Evolutionary conservation across 495 filamentous ascomycete genomes (phyloP).

Genomic region (Talaromyces nanjingensis): DNA sequence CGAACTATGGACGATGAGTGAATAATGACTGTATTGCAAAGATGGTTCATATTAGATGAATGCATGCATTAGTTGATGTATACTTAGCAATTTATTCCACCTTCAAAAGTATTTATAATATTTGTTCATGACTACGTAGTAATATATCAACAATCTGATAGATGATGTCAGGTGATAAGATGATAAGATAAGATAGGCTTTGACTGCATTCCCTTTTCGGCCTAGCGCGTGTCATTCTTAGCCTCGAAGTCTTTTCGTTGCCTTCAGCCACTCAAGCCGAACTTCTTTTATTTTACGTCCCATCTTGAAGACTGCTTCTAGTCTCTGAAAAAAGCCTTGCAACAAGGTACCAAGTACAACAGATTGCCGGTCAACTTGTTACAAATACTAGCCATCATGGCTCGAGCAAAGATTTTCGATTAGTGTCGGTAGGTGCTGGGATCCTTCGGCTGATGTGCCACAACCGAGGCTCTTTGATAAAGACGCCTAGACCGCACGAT

Average conservation of each 20-base stretch:
- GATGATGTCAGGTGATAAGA: not conserved
- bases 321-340: not conserved
- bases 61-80: not conserved
- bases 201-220: not conserved
- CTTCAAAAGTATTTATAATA: not conserved
- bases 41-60: not conserved
- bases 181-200: not conserved
- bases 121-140: too few relatives aligned
- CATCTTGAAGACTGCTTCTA: not conserved
- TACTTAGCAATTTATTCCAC: not conserved
- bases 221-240: not conserved
- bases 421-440: not conserved
- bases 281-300: not conserved
- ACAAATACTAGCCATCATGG: not conserved
- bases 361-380: not conserved
- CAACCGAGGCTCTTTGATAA: not conserved
- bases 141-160: too few relatives aligned
- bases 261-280: not conserved
- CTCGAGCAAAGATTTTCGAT: not conserved
- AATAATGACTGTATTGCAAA: conserved; percentile 1
- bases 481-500: not conserved
- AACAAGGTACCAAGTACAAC: not conserved
- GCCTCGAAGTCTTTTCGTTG: not conserved
- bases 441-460: not conserved
- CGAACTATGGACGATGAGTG: conserved; percentile 30